phyloP scores from a whole-genome alignment of 2,329 filamentous ascomycete genomes.

The Arthroderma sp. region DNA sequence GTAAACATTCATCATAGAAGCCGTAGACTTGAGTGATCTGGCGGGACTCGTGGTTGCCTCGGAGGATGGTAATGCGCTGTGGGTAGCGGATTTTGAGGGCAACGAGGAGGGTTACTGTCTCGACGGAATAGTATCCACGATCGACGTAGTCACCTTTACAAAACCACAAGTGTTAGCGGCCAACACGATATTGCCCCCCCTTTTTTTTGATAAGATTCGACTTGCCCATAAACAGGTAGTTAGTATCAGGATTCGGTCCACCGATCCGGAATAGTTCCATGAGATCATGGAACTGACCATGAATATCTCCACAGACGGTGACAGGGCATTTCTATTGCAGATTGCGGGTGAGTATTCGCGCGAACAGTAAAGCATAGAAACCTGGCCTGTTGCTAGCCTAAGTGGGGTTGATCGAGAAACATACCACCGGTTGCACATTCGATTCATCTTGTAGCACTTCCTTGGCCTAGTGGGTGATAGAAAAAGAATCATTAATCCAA shows the following conservation, averaged over 20 bases:
- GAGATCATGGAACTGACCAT: conserved; percentile 96
- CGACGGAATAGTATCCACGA: conserved; percentile 59
- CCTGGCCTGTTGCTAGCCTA: too few relatives aligned
- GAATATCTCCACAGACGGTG: conserved; percentile 94
- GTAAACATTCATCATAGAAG: conserved; percentile 65
- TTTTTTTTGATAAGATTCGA: conserved; percentile 7
- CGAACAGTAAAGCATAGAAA: too few relatives aligned
- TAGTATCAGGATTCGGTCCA: conserved; percentile 87
- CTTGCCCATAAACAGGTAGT: conserved; percentile 88
- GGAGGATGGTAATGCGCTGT: conserved; percentile 58
- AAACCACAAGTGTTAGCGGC: conserved; percentile 60
- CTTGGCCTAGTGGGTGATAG: conserved; percentile 51
- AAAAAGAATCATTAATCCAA: conserved; percentile 13
- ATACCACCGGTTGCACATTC: conserved; percentile 96
- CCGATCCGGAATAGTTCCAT: conserved; percentile 93
- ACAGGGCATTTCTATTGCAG: conserved; percentile 45
- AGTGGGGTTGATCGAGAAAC: conserved; percentile 18
- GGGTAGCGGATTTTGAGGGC: conserved; percentile 57
- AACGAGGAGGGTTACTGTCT: conserved; percentile 59
- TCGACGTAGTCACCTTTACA: conserved; percentile 58
- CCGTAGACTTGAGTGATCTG: conserved; percentile 69
- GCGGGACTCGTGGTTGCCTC: conserved; percentile 63
- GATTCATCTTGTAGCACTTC: conserved; percentile 96
- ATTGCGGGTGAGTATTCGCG: neutral
- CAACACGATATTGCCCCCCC: conserved; percentile 12